phyloP scores from a whole-genome alignment of 1,139 yeast species.

The Candida sanyaensis region DNA sequence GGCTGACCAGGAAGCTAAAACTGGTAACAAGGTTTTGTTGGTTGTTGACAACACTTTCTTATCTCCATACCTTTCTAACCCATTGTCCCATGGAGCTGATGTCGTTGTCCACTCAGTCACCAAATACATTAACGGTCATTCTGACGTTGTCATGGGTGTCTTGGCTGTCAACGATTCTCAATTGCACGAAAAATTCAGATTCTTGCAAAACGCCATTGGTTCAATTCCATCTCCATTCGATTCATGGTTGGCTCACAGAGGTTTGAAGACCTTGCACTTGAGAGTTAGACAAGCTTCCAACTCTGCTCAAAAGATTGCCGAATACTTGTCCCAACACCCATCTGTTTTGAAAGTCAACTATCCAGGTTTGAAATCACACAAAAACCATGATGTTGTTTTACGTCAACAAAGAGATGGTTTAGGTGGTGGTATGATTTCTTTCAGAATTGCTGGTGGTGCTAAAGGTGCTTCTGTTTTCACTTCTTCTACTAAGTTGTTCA shows the following conservation, averaged over 20 bases:
- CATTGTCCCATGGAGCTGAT: conserved; percentile 82
- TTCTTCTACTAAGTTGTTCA: conserved; percentile 72
- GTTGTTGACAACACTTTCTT: conserved; percentile 94
- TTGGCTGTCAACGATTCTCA: conserved; percentile 67
- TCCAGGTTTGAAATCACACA: conserved; percentile 76
- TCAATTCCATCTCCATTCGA: conserved; percentile 90
- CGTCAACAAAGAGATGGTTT: conserved; percentile 82
- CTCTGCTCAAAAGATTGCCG: conserved; percentile 73
- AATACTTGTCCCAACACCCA: conserved; percentile 53
- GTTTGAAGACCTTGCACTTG: conserved; percentile 83
- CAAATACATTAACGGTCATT: conserved; percentile 89
- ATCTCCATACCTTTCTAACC: conserved; percentile 90
- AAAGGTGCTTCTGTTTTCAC: conserved; percentile 75
- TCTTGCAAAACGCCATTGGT: conserved; percentile 87
- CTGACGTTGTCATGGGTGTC: conserved; percentile 89
- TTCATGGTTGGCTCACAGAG: conserved; percentile 92
- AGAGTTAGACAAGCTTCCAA: conserved; percentile 71
- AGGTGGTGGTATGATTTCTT: conserved; percentile 93
- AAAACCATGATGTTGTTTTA: conserved; percentile 61
- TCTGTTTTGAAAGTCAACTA: conserved; percentile 71
- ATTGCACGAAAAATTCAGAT: conserved; percentile 65
- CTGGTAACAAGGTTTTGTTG: conserved; percentile 52
- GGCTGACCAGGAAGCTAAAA: conserved; percentile 45
- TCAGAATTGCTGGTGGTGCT: conserved; percentile 83
- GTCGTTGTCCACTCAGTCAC: conserved; percentile 88